Base-by-base conservation (phyloP, 2,329 filamentous ascomycete species). In the Calonectria multiphialidica region DNA sequence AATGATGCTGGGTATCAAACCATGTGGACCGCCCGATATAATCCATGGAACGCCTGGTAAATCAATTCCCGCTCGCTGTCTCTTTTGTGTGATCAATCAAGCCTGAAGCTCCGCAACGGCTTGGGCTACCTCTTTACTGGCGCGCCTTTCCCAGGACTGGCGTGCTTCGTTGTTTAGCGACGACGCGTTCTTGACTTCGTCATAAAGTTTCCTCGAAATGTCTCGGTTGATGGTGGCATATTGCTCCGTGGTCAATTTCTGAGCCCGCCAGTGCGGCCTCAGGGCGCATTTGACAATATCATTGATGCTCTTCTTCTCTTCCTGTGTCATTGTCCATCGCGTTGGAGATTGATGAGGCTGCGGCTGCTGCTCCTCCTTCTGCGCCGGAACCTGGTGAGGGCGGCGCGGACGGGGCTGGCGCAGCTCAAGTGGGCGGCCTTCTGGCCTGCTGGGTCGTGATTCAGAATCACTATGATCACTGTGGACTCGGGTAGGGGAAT, bases 151-250 rank as follows among this genome's bases (percentile, higher is more conserved):
- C 89, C 95, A 95, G 59, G 89, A 89, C 75, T 90, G 90, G 70
- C 92, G 90, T 68, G 91, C 90, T 33, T 91, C 90, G 25, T 93
- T 89, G 78, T 94, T 90, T 35, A 97, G 88, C 28, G 87, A 84
- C 23, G 88, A 84, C 16, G 88, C 87, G 72, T 88, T 86, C 59
- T 87, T 86, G 55, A 90, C 87, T 73, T 91, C 89, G 75, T 92
- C 95, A 84, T 99, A 99, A 71, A 99, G 87, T 85, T 93, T 94
- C 70, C 95, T 93, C 49, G 95, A 98, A 40, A 98, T 92, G 72
- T 94, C 93, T 74, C 95, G 93, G 81, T 98, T 98, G 84, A 98
- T 98, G 69, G 92, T 91, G 3, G 95, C 96, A 82, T 98, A 99
- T 83, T 98, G 93, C 72, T 98, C 94, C 77, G 95, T 94, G 21